phyloP scores from a whole-genome alignment of 2,329 filamentous ascomycete species.

The Pestalotiopsis fici region DNA sequence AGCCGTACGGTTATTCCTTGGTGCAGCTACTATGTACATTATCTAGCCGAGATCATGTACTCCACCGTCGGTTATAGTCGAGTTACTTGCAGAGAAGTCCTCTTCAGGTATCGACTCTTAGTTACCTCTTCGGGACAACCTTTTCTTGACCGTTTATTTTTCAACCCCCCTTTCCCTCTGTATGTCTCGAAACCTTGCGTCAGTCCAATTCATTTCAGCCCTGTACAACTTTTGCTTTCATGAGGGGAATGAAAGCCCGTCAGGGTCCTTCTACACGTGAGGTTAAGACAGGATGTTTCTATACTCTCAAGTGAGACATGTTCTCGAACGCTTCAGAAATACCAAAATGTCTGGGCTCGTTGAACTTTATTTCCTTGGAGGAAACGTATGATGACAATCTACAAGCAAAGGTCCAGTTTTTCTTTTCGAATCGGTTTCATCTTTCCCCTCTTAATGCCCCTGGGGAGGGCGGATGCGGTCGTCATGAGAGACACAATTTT shows the following conservation, averaged over 20 bases:
- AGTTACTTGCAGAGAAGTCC: not conserved
- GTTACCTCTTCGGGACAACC: not conserved
- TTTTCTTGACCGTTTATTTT: not conserved
- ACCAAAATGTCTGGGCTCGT: not conserved
- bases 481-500: not conserved
- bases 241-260: not conserved
- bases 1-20: not conserved
- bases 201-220: not conserved
- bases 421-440: conserved; percentile 11
- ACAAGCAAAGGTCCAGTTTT: conserved; percentile 20
- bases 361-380: conserved; percentile 3
- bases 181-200: not conserved
- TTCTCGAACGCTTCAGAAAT: not conserved
- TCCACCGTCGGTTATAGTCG: not conserved
- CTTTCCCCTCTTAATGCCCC: not conserved
- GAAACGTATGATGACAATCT: conserved; percentile 13
- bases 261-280: not conserved
- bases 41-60: not conserved
- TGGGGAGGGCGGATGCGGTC: not conserved
- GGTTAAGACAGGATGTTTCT: not conserved
- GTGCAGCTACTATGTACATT: not conserved
- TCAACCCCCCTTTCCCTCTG: not conserved
- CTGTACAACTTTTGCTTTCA: not conserved
- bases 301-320: not conserved
- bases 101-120: not conserved